phyloP scores from a whole-genome alignment of 305 asterid genomes.

The Rubia tinctorum region DNA sequence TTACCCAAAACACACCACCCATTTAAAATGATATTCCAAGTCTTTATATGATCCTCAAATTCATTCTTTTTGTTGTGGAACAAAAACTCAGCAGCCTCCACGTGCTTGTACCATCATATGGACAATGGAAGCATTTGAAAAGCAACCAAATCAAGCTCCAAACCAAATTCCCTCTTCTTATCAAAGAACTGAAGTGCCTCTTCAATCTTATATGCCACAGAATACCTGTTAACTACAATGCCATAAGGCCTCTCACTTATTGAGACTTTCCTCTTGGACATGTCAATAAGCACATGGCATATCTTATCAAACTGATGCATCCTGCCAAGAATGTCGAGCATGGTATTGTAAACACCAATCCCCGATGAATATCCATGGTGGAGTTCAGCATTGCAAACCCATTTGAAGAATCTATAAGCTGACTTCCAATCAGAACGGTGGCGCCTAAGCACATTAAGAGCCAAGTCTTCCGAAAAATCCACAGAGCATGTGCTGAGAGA shows the following conservation, averaged over 20 bases:
- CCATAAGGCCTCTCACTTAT: constrained; percentile 5
- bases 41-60: constrained; percentile 12
- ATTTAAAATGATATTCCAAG: constrained; percentile 11
- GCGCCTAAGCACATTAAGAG: constrained; percentile 6
- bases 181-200: constrained; percentile 4
- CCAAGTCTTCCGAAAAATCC: constrained; percentile 7
- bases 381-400: neutral
- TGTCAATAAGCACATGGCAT: neutral
- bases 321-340: constrained; percentile 11
- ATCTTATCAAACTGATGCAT: constrained; percentile 11
- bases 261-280: constrained; percentile 8
- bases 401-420: constrained; percentile 9
- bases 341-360: constrained; percentile 1
- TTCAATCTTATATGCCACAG: neutral
- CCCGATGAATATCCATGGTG: neutral
- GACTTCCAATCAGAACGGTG: constrained; percentile 12
- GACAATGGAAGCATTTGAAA: constrained; percentile 8
- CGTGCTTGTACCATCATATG: constrained; percentile 7
- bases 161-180: constrained; percentile 2
- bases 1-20: constrained; percentile 12
- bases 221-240: constrained; percentile 11
- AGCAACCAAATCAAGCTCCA: constrained; percentile 6
- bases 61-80: constrained; percentile 11
- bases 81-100: constrained; percentile 11
- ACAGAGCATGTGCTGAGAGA: neutral